Evolutionary conservation across 1,139 yeast genomes (phyloP).

Genomic region (Pichia sp.): DNA sequence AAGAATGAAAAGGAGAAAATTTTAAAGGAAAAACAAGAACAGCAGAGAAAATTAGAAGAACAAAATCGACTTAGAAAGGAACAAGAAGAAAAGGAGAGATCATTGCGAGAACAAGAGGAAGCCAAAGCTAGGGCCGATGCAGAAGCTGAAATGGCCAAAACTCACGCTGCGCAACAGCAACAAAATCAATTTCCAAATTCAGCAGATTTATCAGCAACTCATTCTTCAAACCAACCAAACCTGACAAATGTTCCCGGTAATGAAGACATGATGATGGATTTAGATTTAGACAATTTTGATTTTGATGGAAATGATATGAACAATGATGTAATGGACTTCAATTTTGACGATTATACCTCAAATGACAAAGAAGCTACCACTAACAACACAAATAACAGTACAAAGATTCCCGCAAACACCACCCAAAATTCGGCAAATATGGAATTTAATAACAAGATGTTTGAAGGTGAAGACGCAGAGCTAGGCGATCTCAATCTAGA

Average conservation of each 20-base stretch:
- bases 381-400: not conserved
- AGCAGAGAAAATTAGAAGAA: slow-evolving; percentile 6
- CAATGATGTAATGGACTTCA: slow-evolving; percentile 7
- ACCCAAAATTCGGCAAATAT: too few relatives aligned
- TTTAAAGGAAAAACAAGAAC: slow-evolving; percentile 14
- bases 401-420: too few relatives aligned
- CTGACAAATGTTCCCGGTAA: not conserved
- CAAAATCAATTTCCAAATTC: not conserved
- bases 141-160: not conserved
- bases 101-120: not conserved
- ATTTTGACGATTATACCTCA: slow-evolving; percentile 1
- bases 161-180: not conserved
- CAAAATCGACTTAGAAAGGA: slow-evolving; percentile 9
- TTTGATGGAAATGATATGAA: slow-evolving; percentile 13
- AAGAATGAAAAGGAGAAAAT: slow-evolving; percentile 23
- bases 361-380: slow-evolving; percentile 1
- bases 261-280: slow-evolving; percentile 16
- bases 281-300: slow-evolving; percentile 25
- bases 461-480: slow-evolving; percentile 7
- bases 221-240: too few relatives aligned
- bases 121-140: not conserved
- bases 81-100: slow-evolving; percentile 1
- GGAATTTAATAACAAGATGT: too few relatives aligned
- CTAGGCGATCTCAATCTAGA: slow-evolving; percentile 20
- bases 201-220: not conserved